Base-by-base conservation (phyloP, 257 asterid genomes). In the Solanum gracilifrons region DNA sequence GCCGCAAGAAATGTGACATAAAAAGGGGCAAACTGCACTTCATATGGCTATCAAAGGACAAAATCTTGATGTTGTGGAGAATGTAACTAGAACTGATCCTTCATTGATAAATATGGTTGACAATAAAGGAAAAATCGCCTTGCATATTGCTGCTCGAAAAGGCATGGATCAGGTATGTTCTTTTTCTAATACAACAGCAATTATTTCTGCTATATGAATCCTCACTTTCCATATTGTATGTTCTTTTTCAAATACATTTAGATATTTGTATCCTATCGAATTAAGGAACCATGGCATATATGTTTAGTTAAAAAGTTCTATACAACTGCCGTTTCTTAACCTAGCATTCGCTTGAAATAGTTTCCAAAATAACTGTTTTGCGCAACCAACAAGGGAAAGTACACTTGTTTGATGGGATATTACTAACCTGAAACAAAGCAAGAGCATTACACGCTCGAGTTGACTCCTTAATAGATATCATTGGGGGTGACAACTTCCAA, bases 21-120 rank as follows among this genome's bases (percentile, higher is more conserved):
- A 92, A 86, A 91, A 91, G 86, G 94, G 94, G 25, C 93, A 92
- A 77, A 90, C 92, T 5, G 91, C 94, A 6, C 94, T 92, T 43
- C 93, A 88, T 77, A 92, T 92, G 93, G 92, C 92, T n/a, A 93
- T 91, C 32, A 92, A 92, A 74, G 93, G 92, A 27, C 90, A 90
- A 84, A 92, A 89, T 73, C 86, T 37, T 37, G 89, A 89, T 51
- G 92, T 90, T 62, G 94, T 90, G 43, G 90, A 89, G 43, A 92
- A 55, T 32, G 86, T 90, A 7, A 73, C 88, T 7, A 87, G 55
- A 62, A 85, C 87, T 39, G 92, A 90, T 86, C 88, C 93, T 43
- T 55, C 87, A 3, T 83, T 84, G 55, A n/a, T 92, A 79, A 92
- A 92, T 23, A 87, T 90, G 87, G 93, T 90, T 41, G 94, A 92